Evolutionary conservation across 306 rosid genomes (phyloP).

Genomic region (Quercus ilex): DNA sequence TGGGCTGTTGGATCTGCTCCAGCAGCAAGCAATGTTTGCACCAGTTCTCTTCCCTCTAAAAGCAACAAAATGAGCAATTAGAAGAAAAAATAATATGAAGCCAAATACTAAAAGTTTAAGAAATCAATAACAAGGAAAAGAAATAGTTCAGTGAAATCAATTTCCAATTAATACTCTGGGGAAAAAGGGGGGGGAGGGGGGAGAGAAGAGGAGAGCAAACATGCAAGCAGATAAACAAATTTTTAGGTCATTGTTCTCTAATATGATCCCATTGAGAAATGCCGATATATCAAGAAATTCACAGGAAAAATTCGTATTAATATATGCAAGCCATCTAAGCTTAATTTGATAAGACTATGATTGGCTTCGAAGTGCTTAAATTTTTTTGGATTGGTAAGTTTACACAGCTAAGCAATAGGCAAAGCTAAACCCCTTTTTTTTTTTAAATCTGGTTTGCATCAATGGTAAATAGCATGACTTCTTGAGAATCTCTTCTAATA

Average conservation of each 20-base stretch:
- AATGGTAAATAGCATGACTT: background rate
- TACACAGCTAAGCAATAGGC: background rate
- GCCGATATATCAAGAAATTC: background rate
- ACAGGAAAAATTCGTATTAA: background rate
- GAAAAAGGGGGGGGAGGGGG: too few relatives aligned
- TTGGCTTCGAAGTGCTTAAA: background rate
- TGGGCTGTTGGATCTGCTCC: conserved; percentile 93
- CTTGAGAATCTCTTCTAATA: background rate
- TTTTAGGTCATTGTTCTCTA: too few relatives aligned
- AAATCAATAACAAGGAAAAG: background rate
- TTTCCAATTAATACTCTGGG: background rate
- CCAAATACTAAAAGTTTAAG: background rate
- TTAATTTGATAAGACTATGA: background rate
- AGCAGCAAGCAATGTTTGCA: conserved; percentile 77
- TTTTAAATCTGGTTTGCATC: background rate
- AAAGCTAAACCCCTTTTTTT: background rate
- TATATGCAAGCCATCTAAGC: background rate
- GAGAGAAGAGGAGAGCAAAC: too few relatives aligned
- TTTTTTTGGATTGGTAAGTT: background rate
- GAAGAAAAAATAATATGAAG: conserved; percentile 1
- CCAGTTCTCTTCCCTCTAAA: conserved; percentile 93
- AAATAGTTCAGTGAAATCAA: background rate
- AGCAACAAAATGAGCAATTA: conserved; percentile 14
- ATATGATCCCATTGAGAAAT: background rate
- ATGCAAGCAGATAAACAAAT: too few relatives aligned